Base-by-base conservation (phyloP, 2,329 filamentous ascomycete species). In the Epichloe sibirici region DNA sequence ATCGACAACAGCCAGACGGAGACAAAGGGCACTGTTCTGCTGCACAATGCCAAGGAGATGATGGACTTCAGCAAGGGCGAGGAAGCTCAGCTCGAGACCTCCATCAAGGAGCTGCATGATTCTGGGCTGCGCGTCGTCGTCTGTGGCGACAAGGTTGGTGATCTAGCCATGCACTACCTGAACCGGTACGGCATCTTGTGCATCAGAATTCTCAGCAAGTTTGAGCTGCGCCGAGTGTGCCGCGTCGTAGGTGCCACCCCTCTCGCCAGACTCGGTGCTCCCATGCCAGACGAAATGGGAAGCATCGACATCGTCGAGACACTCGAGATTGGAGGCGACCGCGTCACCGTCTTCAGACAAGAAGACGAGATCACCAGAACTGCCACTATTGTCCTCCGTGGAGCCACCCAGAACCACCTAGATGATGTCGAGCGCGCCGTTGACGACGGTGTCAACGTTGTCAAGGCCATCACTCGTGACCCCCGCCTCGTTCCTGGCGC, bases 221-320 rank as follows among this genome's bases (percentile, higher is more conserved):
- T 97, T 65, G 93, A 98, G 73, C 82, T 98, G 56, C 85, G 93
- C 61, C 82, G 93, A 64, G 77, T 97, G 63, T 98, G 94, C 78
- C 86, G 93, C 57, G 93, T 98, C 25, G 91, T 97, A 50, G 91
- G 91, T 57, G 93, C 93, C 53, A 96, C 93, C 13, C 93, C 93
- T n/a, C 79, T 98, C 57, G 94, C 94, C 51, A 86, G 93, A 62
- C 78, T 98, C 47, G 93, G 93, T 58, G 93, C 94, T 15, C 93
- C 93, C 45, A 98, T 98, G 93, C 93, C 94, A n/a, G 93, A 98
- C 62, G 93, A 98, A 77, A 97, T 95, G 90, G 93, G 93, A 58
- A 86, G 73, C 62, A 83, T 98, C 57, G 93, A 98, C 67, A 71
- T 98, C 53, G 93, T 98, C 35, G 93, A 98, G 78, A 97, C 94